Base-by-base conservation (phyloP, 805 yeast species). In the Ogataea nitratoaversa region DNA sequence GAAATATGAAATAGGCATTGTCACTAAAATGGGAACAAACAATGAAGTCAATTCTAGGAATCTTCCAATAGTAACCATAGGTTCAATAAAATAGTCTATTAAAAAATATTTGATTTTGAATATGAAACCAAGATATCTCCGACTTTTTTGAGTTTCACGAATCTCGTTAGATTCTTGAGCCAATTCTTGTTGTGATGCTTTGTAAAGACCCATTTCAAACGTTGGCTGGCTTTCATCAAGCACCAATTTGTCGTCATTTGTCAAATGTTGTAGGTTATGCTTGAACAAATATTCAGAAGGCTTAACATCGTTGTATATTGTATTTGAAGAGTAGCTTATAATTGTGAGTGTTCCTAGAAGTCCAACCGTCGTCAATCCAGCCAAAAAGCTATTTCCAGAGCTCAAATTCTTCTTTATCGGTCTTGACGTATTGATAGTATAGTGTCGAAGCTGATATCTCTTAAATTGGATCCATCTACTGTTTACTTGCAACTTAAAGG, bases 21-120 rank as follows among this genome's bases (percentile, higher is more conserved):
- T 39, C 7, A 80, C 27, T 3, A 87, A 44, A 5, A 89, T 73
- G 0, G 98, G 98, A 2, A 82, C 35, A 43, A 91, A 85, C 1
- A 90, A 63, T 1, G 66, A 43, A 0, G 84, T 66, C 34, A 91
- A 65, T 55, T 89, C 86, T 6, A 82, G 28, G 50, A 90, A 84
- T 30, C 99, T 67, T 0, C 77, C 65, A 28, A 81, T 50, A 0
- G 95, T 87, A 2, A 77, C 66, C 2, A 82, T 19, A 0, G 96
- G 96, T 46, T 86, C 93, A 36, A 77, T 56, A 0, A 85, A 16
- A 51, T 74, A 74, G 53, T 83, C 89, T 1, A 63, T 56, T 1
- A 78, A 18, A 8, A 62, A 53, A 48, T 68, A 82, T 44, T 66
- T 61, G 8, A 76, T n/a, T 19, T 56, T 54, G 49, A 60, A 73